phyloP scores from a whole-genome alignment of 2,329 filamentous ascomycete species.

The Colletotrichum spinosum region DNA sequence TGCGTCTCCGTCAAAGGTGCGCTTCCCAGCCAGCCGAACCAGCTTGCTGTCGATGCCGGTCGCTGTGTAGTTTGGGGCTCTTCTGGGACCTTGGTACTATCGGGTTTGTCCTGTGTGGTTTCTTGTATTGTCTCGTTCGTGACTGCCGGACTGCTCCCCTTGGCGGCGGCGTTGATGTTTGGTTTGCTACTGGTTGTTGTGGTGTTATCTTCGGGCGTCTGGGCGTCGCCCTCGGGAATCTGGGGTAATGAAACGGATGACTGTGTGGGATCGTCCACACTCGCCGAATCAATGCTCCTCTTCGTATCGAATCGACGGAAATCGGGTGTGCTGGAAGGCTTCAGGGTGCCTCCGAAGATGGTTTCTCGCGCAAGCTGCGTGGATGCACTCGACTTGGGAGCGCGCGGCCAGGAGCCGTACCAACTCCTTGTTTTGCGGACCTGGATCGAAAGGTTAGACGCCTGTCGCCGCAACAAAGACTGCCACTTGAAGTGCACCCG shows the following conservation, averaged over 20 bases:
- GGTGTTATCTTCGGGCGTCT: background rate
- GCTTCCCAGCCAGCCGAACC: slow-evolving; percentile 65
- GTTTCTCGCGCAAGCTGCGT: slow-evolving; percentile 71
- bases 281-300: slow-evolving; percentile 48
- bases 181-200: slow-evolving; percentile 1
- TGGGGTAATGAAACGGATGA: slow-evolving; percentile 46
- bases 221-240: slow-evolving; percentile 42
- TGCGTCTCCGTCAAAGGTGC: slow-evolving; percentile 40
- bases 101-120: slow-evolving; percentile 41
- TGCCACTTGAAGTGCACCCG: background rate
- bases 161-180: background rate
- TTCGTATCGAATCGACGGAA: slow-evolving; percentile 63
- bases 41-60: slow-evolving; percentile 55
- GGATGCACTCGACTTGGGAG: slow-evolving; percentile 67
- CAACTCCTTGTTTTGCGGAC: slow-evolving; percentile 67
- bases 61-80: slow-evolving; percentile 24
- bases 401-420: slow-evolving; percentile 72
- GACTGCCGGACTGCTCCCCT: background rate
- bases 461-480: background rate
- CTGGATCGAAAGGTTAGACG: slow-evolving; percentile 45
- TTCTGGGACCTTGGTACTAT: slow-evolving; percentile 42
- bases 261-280: slow-evolving; percentile 45
- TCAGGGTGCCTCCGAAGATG: slow-evolving; percentile 67
- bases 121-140: background rate
- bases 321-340: slow-evolving; percentile 58